These are phyloP conservation scores for Gracilaria caudata DNA, from an alignment of 23 red algal genomes.

Conservation along the genomic window DNA sequence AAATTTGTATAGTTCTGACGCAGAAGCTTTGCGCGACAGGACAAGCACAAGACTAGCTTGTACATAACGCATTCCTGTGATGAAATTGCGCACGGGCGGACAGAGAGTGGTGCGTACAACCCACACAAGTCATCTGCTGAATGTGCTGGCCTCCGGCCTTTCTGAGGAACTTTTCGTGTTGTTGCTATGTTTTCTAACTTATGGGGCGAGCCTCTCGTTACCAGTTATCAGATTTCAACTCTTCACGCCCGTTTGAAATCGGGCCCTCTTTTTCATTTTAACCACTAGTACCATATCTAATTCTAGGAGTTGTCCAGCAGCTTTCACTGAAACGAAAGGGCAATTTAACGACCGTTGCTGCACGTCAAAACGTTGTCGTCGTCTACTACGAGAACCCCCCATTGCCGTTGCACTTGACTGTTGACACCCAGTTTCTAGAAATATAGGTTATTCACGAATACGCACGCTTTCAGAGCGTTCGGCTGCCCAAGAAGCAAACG, in stretches of 20 bases:
- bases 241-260: neutral
- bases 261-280: neutral
- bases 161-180: slow-evolving; percentile 19
- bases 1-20: neutral
- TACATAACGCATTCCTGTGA: slow-evolving; percentile 9
- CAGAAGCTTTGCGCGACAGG: neutral
- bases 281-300: too few species aligned
- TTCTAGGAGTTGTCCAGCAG: neutral
- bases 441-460: neutral
- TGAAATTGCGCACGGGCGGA: slow-evolving; percentile 38
- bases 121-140: slow-evolving; percentile 19
- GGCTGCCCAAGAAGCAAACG: neutral
- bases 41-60: neutral
- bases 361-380: neutral
- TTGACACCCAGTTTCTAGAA: slow-evolving; percentile 6
- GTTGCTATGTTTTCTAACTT: neutral
- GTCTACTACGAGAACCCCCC: neutral
- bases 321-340: neutral
- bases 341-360: neutral
- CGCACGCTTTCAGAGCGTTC: too few species aligned
- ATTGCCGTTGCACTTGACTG: neutral
- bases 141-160: slow-evolving; percentile 28
- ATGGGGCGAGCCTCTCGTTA: neutral
- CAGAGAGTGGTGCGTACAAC: slow-evolving; percentile 38
- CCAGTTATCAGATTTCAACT: neutral